Percentiles rank a stretch among this genome's conserved stretches.
Conservation (phyloP, 1,139 yeast genomes). For the Petasospora fabianii region DNA sequence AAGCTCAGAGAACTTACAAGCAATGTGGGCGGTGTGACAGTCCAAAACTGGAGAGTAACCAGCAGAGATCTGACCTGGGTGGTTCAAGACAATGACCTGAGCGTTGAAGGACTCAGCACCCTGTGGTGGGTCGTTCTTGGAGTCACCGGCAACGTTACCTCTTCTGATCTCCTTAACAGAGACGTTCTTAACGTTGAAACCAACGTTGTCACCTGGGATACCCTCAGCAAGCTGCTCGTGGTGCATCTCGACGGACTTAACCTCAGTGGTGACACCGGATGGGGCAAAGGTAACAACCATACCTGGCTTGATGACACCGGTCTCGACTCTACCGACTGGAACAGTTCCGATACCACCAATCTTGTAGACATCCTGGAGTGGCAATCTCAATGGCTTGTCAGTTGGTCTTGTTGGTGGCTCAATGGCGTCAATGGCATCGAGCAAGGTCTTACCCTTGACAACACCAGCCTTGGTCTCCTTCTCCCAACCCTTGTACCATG, state of each 20-base stretch:
- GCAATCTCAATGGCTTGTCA: constrained; percentile 87
- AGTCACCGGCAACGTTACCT: too few species aligned
- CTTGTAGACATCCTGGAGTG: too few species aligned
- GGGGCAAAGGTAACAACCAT: too few species aligned
- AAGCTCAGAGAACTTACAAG: constrained; percentile 84
- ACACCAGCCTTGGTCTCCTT: too few species aligned
- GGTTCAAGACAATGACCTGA: too few species aligned
- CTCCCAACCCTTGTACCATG: too few species aligned
- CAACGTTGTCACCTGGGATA: constrained; percentile 91
- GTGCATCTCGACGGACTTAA: constrained; percentile 92
- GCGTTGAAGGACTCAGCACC: constrained; percentile 99
- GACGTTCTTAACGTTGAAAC: too few species aligned
- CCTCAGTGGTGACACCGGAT: constrained; percentile 90
- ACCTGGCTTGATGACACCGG: too few species aligned
- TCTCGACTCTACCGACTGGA: too few species aligned
- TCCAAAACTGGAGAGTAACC: constrained; percentile 71
- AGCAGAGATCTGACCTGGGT: too few species aligned
- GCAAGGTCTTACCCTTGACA: constrained; percentile 78
- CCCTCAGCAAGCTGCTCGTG: constrained; percentile 85
- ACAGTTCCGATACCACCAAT: too few species aligned
- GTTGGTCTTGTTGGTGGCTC: constrained; percentile 85
- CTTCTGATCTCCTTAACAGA: too few species aligned
- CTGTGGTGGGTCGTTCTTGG: constrained; percentile 78
- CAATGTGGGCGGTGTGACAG: constrained; percentile 95
- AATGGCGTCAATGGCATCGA: constrained; percentile 84